Evolutionary conservation across 257 asterid species (phyloP).

Genomic region (Gentiana straminea): DNA sequence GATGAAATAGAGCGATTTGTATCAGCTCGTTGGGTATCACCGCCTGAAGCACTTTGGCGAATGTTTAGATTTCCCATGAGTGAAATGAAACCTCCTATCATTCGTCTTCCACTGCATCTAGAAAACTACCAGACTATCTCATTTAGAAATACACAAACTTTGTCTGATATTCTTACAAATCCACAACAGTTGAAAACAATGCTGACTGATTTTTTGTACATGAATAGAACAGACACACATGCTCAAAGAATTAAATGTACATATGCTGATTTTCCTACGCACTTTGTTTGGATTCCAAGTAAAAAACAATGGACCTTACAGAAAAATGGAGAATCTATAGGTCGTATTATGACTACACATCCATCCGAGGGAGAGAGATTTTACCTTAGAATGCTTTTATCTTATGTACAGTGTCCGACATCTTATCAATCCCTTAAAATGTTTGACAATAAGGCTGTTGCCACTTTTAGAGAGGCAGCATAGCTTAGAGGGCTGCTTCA

Average conservation of each 20-base stretch:
- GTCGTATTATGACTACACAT: no score
- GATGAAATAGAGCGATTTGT: neutral
- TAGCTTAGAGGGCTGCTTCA: neutral
- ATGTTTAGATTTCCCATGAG: neutral
- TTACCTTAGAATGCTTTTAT: neutral
- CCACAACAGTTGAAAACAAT: neutral
- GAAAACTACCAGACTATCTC: no score
- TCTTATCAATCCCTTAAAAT: neutral
- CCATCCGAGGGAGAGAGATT: neutral
- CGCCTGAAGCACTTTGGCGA: neutral
- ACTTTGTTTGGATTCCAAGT: neutral
- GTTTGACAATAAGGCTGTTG: neutral
- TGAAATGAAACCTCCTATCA: neutral
- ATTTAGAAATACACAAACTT: neutral
- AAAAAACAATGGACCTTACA: no score
- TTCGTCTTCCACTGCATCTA: neutral
- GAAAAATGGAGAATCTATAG: no score
- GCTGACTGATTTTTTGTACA: slow-evolving; percentile 1
- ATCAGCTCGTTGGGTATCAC: neutral
- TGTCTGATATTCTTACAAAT: neutral
- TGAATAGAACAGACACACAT: neutral
- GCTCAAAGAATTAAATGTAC: neutral
- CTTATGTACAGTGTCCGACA: neutral
- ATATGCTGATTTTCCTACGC: neutral
- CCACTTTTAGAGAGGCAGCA: neutral